Conservation (phyloP, 352 stramenopile genomes). For the Peronospora farinosa region DNA sequence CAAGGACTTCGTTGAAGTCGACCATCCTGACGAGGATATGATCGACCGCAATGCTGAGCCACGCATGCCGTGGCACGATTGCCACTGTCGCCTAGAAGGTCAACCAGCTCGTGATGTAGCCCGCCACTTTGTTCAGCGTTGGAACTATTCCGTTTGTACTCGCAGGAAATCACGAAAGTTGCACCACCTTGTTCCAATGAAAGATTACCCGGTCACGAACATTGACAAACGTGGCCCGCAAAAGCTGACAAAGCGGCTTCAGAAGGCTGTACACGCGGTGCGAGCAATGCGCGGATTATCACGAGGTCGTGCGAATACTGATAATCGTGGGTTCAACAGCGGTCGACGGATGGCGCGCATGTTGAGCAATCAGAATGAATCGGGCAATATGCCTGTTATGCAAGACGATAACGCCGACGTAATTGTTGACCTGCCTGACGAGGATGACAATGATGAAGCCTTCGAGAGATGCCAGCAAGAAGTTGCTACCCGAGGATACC, state of each 20-base stretch:
- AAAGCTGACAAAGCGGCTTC: slow-evolving; percentile 45
- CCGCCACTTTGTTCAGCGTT: slow-evolving; percentile 83
- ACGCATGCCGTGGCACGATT: slow-evolving; percentile 85
- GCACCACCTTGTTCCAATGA: slow-evolving; percentile 71
- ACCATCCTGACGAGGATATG: slow-evolving; percentile 66
- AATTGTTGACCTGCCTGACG: slow-evolving; percentile 21
- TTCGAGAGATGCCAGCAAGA: slow-evolving; percentile 30
- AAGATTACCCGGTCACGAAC: slow-evolving; percentile 39
- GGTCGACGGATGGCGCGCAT: slow-evolving; percentile 31
- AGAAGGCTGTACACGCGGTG: slow-evolving; percentile 61
- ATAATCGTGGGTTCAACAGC: slow-evolving; percentile 41
- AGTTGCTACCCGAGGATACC: slow-evolving; percentile 37
- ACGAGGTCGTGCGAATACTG: slow-evolving; percentile 18
- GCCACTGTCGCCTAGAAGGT: slow-evolving; percentile 71
- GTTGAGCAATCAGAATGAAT: slow-evolving; percentile 28
- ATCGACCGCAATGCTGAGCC: slow-evolving; percentile 66
- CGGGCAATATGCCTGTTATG: slow-evolving; percentile 17
- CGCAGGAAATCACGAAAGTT: slow-evolving; percentile 71
- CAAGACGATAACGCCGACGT: slow-evolving; percentile 18
- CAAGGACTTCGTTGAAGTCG: slow-evolving; percentile 79
- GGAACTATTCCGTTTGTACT: slow-evolving; percentile 84
- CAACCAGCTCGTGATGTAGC: slow-evolving; percentile 76
- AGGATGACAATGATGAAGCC: slow-evolving; percentile 26
- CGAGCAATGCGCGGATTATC: slow-evolving; percentile 37
- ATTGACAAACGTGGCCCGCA: slow-evolving; percentile 37